Conservation (phyloP, 2,329 filamentous ascomycete genomes). For the Exophiala aquamarina region DNA sequence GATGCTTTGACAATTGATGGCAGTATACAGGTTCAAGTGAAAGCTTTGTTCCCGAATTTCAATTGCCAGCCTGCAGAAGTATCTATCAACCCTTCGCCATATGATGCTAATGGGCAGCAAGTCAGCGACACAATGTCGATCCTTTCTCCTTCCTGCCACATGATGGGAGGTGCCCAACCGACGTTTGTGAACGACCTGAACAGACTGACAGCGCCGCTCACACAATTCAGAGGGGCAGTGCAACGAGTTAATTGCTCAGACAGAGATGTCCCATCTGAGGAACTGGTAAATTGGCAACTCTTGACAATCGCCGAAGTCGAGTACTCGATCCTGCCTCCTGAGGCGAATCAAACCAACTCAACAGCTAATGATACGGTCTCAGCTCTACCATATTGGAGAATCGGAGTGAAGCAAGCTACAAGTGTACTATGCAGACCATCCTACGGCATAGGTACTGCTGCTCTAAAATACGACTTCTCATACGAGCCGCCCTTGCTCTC, state of each 20-base stretch:
- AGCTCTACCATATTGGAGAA: neutral
- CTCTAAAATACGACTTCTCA: neutral
- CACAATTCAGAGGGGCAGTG: neutral
- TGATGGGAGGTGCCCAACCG: constrained; percentile 2
- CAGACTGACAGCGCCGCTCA: constrained; percentile 4
- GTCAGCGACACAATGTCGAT: neutral
- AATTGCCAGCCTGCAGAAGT: constrained; percentile 16
- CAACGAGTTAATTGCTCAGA: constrained; percentile 2
- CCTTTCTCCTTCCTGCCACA: neutral
- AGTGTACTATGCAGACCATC: constrained; percentile 2
- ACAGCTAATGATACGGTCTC: neutral
- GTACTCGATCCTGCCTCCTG: too few relatives aligned
- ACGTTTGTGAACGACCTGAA: constrained; percentile 1
- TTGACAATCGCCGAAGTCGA: constrained; percentile 11
- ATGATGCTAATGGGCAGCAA: neutral
- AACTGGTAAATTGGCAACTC: constrained; percentile 12
- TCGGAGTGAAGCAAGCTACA: neutral
- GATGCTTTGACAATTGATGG: neutral
- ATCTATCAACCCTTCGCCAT: constrained; percentile 7
- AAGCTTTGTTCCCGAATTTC: constrained; percentile 16
- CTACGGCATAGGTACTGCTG: neutral
- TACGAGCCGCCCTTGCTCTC: neutral
- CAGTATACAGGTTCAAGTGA: constrained; percentile 4
- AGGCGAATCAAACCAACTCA: constrained; percentile 7
- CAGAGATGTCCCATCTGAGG: neutral